Evolutionary conservation across 148 eudicot species (phyloP).

Genomic region (Rhododendron simsii): DNA sequence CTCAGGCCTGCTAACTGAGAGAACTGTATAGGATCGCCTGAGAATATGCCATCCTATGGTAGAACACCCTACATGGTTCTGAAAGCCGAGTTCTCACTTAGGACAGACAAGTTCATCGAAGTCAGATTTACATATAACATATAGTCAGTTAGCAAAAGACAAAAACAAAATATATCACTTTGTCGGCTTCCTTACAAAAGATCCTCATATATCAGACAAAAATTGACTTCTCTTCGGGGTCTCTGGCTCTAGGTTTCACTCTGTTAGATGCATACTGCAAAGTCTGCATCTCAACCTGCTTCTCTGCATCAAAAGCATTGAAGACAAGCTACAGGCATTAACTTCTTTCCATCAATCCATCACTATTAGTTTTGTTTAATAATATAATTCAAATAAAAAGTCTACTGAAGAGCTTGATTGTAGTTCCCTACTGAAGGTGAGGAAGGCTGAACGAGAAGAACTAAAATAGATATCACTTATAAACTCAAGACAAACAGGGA

Average conservation of each 20-base stretch:
- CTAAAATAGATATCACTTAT: neutral
- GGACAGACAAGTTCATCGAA: constrained; percentile 26
- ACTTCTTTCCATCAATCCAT: constrained; percentile 26
- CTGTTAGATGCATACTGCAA: constrained; percentile 65
- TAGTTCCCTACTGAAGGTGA: neutral
- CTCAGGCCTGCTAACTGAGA: constrained; percentile 51
- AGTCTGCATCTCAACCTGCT: constrained; percentile 75
- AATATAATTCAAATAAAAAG: neutral
- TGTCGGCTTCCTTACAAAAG: constrained; percentile 46
- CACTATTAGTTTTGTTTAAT: constrained; percentile 10
- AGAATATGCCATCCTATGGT: constrained; percentile 39
- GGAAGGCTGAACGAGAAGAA: neutral
- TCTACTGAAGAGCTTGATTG: neutral
- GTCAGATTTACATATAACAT: constrained; percentile 20
- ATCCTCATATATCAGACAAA: constrained; percentile 33
- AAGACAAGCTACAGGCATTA: constrained; percentile 54
- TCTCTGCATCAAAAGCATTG: constrained; percentile 93
- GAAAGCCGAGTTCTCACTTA: constrained; percentile 27
- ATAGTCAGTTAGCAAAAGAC: constrained; percentile 13
- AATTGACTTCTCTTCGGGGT: constrained; percentile 37
- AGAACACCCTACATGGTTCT: constrained; percentile 46
- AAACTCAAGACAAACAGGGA: neutral
- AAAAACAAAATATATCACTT: constrained; percentile 20
- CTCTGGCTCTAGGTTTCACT: constrained; percentile 58
- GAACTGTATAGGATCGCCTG: constrained; percentile 34